Percentiles rank a stretch among this genome's conserved stretches.
Conservation (phyloP, 768 basidiomycete genomes). For the Hirschioporus abietinus region DNA sequence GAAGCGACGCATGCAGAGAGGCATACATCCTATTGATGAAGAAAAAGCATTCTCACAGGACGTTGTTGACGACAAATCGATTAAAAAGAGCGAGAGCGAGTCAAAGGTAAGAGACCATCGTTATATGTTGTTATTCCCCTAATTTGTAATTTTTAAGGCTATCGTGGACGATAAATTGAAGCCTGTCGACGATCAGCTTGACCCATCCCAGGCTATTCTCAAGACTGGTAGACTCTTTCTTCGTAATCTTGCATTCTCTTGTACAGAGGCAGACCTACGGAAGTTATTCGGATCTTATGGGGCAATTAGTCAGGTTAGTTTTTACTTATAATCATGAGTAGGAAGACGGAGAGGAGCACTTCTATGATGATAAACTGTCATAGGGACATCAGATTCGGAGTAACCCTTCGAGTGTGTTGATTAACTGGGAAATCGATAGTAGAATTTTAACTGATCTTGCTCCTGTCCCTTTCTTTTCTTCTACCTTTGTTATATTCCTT, state of each 20-base stretch:
- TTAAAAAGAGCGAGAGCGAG: conserved; percentile 4
- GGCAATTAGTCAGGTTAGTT: conserved; percentile 66
- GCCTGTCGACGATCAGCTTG: conserved; percentile 16
- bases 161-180: background rate
- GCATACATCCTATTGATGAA: conserved; percentile 26
- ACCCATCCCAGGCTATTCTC: conserved; percentile 46
- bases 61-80: conserved; percentile 12
- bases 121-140: background rate
- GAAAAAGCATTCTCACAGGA: conserved; percentile 53
- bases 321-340: conserved; percentile 7
- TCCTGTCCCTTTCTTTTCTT: conserved; percentile 7
- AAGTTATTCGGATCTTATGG: conserved; percentile 67
- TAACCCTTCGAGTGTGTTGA: conserved; percentile 44
- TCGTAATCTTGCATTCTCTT: conserved; percentile 90
- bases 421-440: conserved; percentile 56
- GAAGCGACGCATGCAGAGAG: conserved; percentile 51
- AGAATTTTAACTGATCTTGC: conserved; percentile 41
- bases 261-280: conserved; percentile 64
- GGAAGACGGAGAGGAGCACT: conserved; percentile 1
- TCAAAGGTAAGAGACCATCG: background rate
- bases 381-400: conserved; percentile 55
- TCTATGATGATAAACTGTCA: conserved; percentile 40
- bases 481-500: background rate
- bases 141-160: background rate
- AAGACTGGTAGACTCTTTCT: conserved; percentile 81